Evolutionary conservation across 371 early-diverging fungal species (phyloP).

Genomic region (Amoeboaphelidium protococcarum): DNA sequence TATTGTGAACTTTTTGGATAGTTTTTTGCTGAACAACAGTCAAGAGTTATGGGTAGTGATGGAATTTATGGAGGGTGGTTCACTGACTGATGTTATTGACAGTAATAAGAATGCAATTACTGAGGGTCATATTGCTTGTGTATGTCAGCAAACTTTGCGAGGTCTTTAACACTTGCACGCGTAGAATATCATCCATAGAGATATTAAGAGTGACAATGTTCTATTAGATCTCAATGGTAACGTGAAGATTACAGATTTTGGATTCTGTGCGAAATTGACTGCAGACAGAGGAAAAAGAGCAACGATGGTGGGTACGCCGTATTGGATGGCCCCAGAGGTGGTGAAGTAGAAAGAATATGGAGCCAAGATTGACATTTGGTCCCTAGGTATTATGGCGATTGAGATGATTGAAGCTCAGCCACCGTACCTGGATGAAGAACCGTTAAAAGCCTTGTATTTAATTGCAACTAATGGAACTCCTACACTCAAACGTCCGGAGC

Average conservation of each 20-base stretch:
- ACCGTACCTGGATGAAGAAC: conserved; percentile 9
- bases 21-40: conserved; percentile 40
- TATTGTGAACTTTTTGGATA: conserved; percentile 78
- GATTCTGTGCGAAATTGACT: conserved; percentile 11
- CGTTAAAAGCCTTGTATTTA: conserved; percentile 3
- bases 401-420: conserved; percentile 10
- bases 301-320: conserved; percentile 16
- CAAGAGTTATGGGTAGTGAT: conserved; percentile 95
- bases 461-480: conserved; percentile 27
- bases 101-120: conserved; percentile 62
- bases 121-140: conserved; percentile 71
- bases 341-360: conserved; percentile 59
- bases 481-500: conserved; percentile 57
- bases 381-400: conserved; percentile 18
- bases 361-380: conserved; percentile 76
- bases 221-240: conserved; percentile 10
- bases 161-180: conserved; percentile 10
- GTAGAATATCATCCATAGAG: conserved; percentile 15
- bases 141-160: conserved; percentile 33
- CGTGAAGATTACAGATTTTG: conserved; percentile 15
- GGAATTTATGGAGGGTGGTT: conserved; percentile 96
- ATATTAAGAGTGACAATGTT: conserved; percentile 26
- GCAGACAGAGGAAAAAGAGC: conserved; percentile 5
- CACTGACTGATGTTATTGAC: conserved; percentile 86
- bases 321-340: conserved; percentile 12